Percentiles rank a stretch among this genome's conserved stretches.
These are phyloP conservation scores for Beauveria varroae DNA, from an alignment of 2,329 filamentous ascomycete genomes.

Conservation along the genomic window DNA sequence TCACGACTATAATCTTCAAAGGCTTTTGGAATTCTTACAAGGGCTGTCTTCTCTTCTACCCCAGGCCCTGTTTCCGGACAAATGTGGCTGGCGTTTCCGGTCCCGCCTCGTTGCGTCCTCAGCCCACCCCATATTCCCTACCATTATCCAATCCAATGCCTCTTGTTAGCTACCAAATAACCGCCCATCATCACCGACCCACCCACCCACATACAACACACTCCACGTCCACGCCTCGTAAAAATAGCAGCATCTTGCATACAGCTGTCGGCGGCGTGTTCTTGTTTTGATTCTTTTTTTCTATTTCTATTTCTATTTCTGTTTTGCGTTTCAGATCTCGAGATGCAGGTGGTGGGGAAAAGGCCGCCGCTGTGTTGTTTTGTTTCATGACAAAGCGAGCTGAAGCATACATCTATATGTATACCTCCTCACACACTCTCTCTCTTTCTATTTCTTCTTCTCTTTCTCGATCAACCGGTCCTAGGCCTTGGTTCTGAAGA, in stretches of 20 bases:
- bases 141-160: too few relatives aligned
- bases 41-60: too few relatives aligned
- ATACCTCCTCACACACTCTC: background rate
- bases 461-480: slow-evolving; percentile 1
- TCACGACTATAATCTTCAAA: too few relatives aligned
- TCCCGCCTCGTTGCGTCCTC: too few relatives aligned
- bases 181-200: background rate
- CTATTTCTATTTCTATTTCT: background rate
- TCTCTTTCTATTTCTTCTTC: background rate
- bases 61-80: too few relatives aligned
- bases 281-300: too few relatives aligned
- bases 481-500: background rate
- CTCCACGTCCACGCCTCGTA: background rate
- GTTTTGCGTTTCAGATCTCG: slow-evolving; percentile 6
- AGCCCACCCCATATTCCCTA: too few relatives aligned
- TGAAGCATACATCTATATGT: background rate
- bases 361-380: background rate
- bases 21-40: too few relatives aligned
- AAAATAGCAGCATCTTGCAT: background rate
- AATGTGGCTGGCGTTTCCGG: too few relatives aligned
- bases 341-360: background rate
- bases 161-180: background rate
- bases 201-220: background rate
- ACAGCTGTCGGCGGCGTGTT: background rate
- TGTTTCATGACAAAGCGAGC: background rate